Evolutionary conservation across 1,139 yeast genomes (phyloP), one percentile per base, ranked within the genome.

Genomic region (Williopsis jadinii): DNA sequence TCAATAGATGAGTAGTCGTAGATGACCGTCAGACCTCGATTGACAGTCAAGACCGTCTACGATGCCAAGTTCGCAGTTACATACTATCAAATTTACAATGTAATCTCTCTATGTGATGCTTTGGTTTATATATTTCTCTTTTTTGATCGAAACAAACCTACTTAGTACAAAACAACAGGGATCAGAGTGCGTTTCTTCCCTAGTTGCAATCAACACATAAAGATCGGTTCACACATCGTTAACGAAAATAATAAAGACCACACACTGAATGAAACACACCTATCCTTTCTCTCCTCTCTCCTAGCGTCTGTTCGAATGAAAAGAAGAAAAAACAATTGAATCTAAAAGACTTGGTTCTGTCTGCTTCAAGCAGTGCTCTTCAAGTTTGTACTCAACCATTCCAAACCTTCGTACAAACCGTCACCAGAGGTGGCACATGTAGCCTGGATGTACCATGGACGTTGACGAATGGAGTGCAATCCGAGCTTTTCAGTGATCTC

Each of bases 341-440:
- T 26, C 24, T 27, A 32, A 11, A 32, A 11, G 30, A 33, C 19
- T 28, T 34, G n/a, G 27, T 26, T 14, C 24, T 19, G 24, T 19
- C 28, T 28, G 19, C 34, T 31, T 48, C 43, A 65, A 56, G 68
- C 57, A 54, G 78, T 71, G 68, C 80, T 83, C 76, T 84, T 84
- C 73, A 85, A 79, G 74, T 84, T 84, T 62, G 80, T 79, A 55
- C 85, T 76, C 64, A 85, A 79, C 95, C 95, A 85, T 71, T 85
- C 95, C 66, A 85, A 73, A 67, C 95, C 95, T 67, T 85, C 95
- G 61, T 82, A 81, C 64, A 85, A 74, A 66, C 95, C 95, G 64
- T 84, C 94, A 67, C 95, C 95, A 47, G 94, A 80, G 56, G 87
- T 84, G 50, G 95, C 95, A 65, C 92, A 83, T 46, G 94, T 80